These are phyloP conservation scores for Pseudogymnoascus sp. DNA, from an alignment of 2,329 filamentous ascomycete genomes.

Conservation along the genomic window DNA sequence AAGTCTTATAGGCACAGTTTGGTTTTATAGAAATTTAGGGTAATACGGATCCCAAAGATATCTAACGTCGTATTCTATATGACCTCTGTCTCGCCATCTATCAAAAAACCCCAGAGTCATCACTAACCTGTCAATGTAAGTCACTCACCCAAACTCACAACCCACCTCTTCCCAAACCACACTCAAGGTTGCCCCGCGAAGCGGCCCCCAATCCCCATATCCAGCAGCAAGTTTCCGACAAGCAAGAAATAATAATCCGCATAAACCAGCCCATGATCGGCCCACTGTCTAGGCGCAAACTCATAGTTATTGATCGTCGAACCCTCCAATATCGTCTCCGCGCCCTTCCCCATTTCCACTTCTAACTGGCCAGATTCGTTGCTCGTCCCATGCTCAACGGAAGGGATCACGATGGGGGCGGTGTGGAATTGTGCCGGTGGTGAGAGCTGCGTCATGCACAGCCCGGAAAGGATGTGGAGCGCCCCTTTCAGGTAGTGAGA, in stretches of 20 bases:
- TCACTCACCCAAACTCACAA: background rate
- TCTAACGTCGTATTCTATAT: background rate
- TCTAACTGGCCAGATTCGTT: slow-evolving; percentile 14
- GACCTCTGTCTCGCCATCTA: background rate
- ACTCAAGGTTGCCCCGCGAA: background rate
- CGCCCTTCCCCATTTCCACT: slow-evolving; percentile 23
- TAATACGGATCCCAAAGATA: background rate
- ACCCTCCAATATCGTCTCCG: slow-evolving; percentile 37
- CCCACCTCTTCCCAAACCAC: background rate
- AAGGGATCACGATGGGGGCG: slow-evolving; percentile 14
- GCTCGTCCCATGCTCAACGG: slow-evolving; percentile 20
- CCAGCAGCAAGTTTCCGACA: slow-evolving; percentile 37
- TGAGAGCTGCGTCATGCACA: slow-evolving; percentile 22
- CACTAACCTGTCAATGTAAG: background rate
- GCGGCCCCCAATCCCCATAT: slow-evolving; percentile 19
- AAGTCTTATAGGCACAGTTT: background rate
- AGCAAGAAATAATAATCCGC: slow-evolving; percentile 41
- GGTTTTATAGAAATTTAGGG: background rate
- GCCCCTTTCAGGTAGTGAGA: slow-evolving; percentile 25
- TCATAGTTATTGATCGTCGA: slow-evolving; percentile 40
- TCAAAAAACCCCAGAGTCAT: background rate
- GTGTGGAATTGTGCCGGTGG: slow-evolving; percentile 16
- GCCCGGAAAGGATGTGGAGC: slow-evolving; percentile 22
- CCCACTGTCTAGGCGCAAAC: slow-evolving; percentile 36
- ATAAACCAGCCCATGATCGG: slow-evolving; percentile 40